Conservation (phyloP, 371 early-diverging fungal species). For the Nosema bombycis region DNA sequence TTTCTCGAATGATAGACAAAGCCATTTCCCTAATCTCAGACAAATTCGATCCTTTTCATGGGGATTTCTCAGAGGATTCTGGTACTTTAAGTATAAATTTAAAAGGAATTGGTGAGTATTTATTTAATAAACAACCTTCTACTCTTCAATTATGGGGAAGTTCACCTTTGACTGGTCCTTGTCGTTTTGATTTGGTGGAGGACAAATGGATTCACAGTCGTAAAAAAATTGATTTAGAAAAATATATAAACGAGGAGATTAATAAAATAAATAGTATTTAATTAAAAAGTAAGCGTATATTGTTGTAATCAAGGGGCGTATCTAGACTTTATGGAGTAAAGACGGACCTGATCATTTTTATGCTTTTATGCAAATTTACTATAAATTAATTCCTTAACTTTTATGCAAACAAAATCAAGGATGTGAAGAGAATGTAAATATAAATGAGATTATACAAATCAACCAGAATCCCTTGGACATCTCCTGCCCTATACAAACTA, state of each 20-base stretch:
- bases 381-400: not conserved
- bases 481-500: too few species aligned
- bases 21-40: not conserved
- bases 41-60: conserved; percentile 1
- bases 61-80: conserved; percentile 34
- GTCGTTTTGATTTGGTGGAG: conserved; percentile 73
- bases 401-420: not conserved
- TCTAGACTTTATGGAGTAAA: too few species aligned
- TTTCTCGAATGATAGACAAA: conserved; percentile 8
- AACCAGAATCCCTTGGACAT: not conserved
- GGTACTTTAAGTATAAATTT: conserved; percentile 81
- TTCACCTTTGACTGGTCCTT: conserved; percentile 84
- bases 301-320: too few species aligned
- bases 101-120: conserved; percentile 79
- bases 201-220: conserved; percentile 58
- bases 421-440: not conserved
- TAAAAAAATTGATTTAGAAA: conserved; percentile 18
- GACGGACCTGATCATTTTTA: too few species aligned
- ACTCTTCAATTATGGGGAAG: conserved; percentile 94
- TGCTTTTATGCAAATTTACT: not conserved
- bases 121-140: conserved; percentile 92
- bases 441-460: not conserved
- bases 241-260: conserved; percentile 29
- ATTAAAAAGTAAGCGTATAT: not conserved
- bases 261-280: not conserved